Evolutionary conservation across 495 filamentous ascomycete species (phyloP).

Genomic region (Friedmanniomyces endolithicus): DNA sequence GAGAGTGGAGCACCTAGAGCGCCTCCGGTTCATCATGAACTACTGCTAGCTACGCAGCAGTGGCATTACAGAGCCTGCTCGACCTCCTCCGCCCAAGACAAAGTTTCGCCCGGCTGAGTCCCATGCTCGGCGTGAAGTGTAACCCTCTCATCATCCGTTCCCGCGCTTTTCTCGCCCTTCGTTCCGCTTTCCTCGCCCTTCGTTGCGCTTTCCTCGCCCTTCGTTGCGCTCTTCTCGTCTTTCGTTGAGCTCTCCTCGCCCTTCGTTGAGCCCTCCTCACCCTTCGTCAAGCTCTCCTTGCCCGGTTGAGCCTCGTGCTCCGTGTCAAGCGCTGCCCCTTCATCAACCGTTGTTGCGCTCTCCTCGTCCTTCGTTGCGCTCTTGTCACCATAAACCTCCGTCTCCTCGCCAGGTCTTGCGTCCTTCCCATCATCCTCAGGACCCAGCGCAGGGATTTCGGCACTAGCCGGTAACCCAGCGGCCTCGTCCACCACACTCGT

Average conservation of each 20-base stretch:
- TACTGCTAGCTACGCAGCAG: no score
- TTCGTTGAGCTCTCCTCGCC: no score
- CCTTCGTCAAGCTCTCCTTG: no score
- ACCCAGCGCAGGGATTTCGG: not conserved
- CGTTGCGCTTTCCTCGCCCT: no score
- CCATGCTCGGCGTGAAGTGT: not conserved
- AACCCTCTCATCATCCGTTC: no score
- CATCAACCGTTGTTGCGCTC: not conserved
- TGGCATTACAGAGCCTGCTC: not conserved
- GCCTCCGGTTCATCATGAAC: no score
- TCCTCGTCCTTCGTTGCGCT: not conserved
- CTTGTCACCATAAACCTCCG: no score
- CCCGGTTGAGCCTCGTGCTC: not conserved
- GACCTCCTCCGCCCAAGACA: not conserved
- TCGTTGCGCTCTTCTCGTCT: not conserved
- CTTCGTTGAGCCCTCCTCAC: no score
- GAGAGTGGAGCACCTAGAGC: no score
- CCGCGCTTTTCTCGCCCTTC: no score
- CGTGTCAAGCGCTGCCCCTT: not conserved
- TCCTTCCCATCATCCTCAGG: not conserved
- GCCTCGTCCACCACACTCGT: not conserved
- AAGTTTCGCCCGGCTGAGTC: not conserved
- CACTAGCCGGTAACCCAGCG: not conserved
- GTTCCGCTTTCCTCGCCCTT: no score
- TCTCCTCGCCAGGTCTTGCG: no score